Evolutionary conservation across 352 stramenopile genomes (phyloP).

Genomic region (Phytophthora sansomeana): DNA sequence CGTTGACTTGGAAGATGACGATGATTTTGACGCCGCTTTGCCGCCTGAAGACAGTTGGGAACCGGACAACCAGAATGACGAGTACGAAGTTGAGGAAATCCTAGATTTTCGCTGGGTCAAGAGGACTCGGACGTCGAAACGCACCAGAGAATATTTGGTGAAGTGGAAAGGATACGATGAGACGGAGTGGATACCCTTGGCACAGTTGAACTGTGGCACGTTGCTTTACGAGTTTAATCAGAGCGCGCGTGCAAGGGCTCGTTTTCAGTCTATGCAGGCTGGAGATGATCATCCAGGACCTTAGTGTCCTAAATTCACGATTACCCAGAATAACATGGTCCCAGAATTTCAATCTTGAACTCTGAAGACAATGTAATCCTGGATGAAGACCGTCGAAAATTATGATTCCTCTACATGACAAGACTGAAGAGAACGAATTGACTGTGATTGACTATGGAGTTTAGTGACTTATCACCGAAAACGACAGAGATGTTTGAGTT

Average conservation of each 20-base stretch:
- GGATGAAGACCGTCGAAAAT: too few species aligned
- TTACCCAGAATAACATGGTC: too few species aligned
- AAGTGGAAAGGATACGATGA: slow-evolving; percentile 12
- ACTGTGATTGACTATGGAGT: too few species aligned
- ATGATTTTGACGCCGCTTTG: slow-evolving; percentile 4
- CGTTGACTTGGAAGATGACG: slow-evolving; percentile 5
- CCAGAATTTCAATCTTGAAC: too few species aligned
- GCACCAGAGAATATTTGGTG: background rate
- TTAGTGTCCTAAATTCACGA: too few species aligned
- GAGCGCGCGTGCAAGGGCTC: background rate
- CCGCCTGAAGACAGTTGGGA: slow-evolving; percentile 13
- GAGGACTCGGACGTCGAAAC: background rate
- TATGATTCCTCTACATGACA: too few species aligned
- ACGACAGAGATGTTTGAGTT: too few species aligned
- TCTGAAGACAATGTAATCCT: too few species aligned
- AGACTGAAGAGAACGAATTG: too few species aligned
- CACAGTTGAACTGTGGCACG: slow-evolving; percentile 5
- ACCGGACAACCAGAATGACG: background rate
- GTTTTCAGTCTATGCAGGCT: slow-evolving; percentile 12
- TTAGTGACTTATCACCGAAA: too few species aligned
- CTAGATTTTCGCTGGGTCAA: slow-evolving; percentile 12
- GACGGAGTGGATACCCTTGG: background rate
- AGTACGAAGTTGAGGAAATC: slow-evolving; percentile 11
- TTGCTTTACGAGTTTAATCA: slow-evolving; percentile 13
- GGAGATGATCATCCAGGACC: slow-evolving; percentile 7